Evolutionary conservation across 257 asterid genomes (phyloP), one percentile per base, ranked within the genome.

Genomic region (Mitragyna speciosa): DNA sequence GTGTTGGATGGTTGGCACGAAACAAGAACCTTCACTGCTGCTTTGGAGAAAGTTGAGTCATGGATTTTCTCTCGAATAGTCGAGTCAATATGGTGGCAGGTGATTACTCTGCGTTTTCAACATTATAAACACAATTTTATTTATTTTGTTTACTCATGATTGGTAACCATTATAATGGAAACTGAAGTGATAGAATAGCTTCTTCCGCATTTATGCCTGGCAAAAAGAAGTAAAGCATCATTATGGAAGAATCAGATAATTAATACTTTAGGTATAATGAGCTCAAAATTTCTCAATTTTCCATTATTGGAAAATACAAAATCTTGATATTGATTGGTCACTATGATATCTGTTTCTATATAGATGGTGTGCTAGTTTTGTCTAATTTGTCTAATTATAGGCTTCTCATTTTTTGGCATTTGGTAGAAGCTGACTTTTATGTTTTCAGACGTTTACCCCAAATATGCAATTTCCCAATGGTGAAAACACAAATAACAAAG

Each of bases 81-180:
- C 64, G 98, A 96, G 84, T 96, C 97, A 24, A 91, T 96, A 87
- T 96, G 98, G 99, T 96, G 99, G 99, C 99, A 96, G 99, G 99
- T 96, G 76, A 84, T 82, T 76, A 30, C 58, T 76, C 72, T 84
- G 16, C 43, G 20, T 16, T 31, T 63, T 73, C 22, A 26, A 47
- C 70, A 63, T 66, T 51, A 45, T 36, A 70, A 28, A 31, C 39
- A 68, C 66, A 81, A 51, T 68, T 30, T 52, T 64, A 70, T 31
- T 59, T 58, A 52, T 52, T 26, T 48, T 30, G 24, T 12, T 6
- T 70, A 56, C n/a, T 78, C 31, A 52, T 19, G 20, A 45, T 67
- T 24, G 22, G 47, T 70, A 15, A 75, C 52, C 73, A 71, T 48
- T 51, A 12, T 31, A 64, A 72, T 72, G 36, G 39, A 28, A 71